Percentiles rank a stretch among this genome's conserved stretches.
phyloP scores from a whole-genome alignment of 306 rosid species.

The Vicia sativa region DNA sequence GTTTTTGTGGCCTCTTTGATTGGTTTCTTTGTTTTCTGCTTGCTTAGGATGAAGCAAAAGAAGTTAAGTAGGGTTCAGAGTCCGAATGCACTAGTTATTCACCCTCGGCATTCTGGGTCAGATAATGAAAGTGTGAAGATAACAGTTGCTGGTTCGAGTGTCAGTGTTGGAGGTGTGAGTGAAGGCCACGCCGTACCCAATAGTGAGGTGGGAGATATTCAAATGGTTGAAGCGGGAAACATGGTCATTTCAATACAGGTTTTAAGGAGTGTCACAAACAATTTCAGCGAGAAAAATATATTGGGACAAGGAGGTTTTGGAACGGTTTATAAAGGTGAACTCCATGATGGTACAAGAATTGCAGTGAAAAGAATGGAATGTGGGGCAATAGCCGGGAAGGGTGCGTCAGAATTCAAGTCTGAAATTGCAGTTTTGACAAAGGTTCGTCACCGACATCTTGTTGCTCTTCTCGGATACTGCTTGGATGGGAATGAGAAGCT shows the following conservation, averaged over 20 bases:
- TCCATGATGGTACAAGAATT: conserved; percentile 84
- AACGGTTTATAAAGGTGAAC: conserved; percentile 81
- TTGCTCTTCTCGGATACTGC: conserved; percentile 90
- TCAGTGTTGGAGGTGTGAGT: conserved; percentile 72
- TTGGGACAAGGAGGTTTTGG: conserved; percentile 89
- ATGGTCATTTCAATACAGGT: conserved; percentile 95
- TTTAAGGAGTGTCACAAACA: conserved; percentile 67
- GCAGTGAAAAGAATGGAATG: conserved; percentile 91
- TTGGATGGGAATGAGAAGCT: conserved; percentile 89
- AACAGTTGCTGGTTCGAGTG: conserved; percentile 89
- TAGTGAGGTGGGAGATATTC: conserved; percentile 73
- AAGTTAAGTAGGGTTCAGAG: conserved; percentile 80
- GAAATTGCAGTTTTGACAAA: conserved; percentile 90
- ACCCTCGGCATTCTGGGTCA: conserved; percentile 84
- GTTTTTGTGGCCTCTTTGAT: conserved; percentile 55
- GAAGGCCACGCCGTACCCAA: conserved; percentile 58
- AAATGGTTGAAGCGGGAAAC: conserved; percentile 90
- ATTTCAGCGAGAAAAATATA: conserved; percentile 74
- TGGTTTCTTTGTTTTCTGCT: conserved; percentile 63
- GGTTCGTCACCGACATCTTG: conserved; percentile 90
- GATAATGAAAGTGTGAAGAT: conserved; percentile 88
- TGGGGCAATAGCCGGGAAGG: conserved; percentile 80
- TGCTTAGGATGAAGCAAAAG: conserved; percentile 68
- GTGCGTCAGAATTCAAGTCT: conserved; percentile 71
- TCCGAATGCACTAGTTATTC: conserved; percentile 68